Percentiles rank a stretch among this genome's conserved stretches.
Evolutionary conservation across 352 stramenopile genomes (phyloP).

Genomic region (Pythium dissimile): DNA sequence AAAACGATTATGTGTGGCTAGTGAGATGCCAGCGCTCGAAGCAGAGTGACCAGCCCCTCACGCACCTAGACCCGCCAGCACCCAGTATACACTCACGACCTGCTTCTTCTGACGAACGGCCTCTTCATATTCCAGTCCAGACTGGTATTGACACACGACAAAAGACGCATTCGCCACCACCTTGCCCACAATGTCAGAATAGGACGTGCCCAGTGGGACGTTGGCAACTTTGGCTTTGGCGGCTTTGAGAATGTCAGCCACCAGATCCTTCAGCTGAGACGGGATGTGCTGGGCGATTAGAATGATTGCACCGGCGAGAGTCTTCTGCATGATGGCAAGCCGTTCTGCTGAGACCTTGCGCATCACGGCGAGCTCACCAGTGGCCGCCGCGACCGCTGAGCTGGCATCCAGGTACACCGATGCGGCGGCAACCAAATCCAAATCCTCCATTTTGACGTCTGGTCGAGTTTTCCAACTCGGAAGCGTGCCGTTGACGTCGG

Average conservation of each 20-base stretch:
- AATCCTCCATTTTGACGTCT: conserved; percentile 18
- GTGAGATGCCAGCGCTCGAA: no score
- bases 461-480: conserved; percentile 18
- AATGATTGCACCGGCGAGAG: conserved; percentile 56
- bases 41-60: no score
- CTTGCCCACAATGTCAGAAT: conserved; percentile 73
- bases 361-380: conserved; percentile 18
- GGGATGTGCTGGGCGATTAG: conserved; percentile 76
- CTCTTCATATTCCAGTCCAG: conserved; percentile 79
- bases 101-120: conserved; percentile 65
- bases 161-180: conserved; percentile 78
- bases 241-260: conserved; percentile 61
- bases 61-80: conserved; percentile 47
- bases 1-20: no score
- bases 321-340: conserved; percentile 48
- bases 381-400: not conserved
- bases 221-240: conserved; percentile 79
- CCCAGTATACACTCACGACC: conserved; percentile 80
- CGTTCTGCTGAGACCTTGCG: conserved; percentile 32
- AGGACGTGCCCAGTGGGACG: conserved; percentile 64
- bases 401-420: conserved; percentile 15
- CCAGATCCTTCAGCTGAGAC: conserved; percentile 49
- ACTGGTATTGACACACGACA: conserved; percentile 77
- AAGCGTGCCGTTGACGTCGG: not conserved
- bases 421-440: conserved; percentile 2